phyloP scores from a whole-genome alignment of 345 rosid genomes.

The Atalantia buxifolia region DNA sequence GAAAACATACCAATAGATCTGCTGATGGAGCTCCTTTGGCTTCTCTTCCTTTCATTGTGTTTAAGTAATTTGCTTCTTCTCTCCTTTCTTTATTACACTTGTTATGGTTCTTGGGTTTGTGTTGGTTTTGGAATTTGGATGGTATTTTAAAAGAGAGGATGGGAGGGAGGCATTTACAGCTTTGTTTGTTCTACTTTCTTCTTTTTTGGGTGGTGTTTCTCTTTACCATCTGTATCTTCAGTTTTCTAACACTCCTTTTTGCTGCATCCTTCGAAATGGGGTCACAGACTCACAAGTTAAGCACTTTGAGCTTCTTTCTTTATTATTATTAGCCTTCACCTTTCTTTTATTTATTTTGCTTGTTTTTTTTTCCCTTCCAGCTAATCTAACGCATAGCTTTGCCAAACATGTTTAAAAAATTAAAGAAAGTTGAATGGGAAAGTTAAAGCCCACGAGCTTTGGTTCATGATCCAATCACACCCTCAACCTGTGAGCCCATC shows the following conservation, averaged over 20 bases:
- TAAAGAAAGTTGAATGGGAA: conserved; percentile 3
- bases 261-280: conserved; percentile 36
- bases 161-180: conserved; percentile 30
- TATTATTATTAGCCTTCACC: conserved; percentile 17
- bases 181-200: conserved; percentile 14
- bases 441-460: conserved; percentile 45
- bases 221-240: conserved; percentile 21
- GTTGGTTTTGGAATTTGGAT: background rate
- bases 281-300: conserved; percentile 29
- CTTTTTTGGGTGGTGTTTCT: conserved; percentile 3
- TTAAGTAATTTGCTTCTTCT: conserved; percentile 3
- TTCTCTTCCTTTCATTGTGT: conserved; percentile 70
- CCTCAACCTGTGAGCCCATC: conserved; percentile 27
- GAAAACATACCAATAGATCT: conserved; percentile 83
- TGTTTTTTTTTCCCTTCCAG: background rate
- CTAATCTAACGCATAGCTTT: background rate
- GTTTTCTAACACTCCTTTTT: conserved; percentile 23
- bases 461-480: conserved; percentile 46
- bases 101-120: conserved; percentile 12
- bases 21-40: conserved; percentile 56
- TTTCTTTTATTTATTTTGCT: conserved; percentile 20
- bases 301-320: conserved; percentile 28
- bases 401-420: conserved; percentile 8
- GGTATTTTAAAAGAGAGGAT: conserved; percentile 27
- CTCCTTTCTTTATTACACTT: background rate